phyloP scores from a whole-genome alignment of 2,329 filamentous ascomycete genomes.

The Fusarium staphyleae region DNA sequence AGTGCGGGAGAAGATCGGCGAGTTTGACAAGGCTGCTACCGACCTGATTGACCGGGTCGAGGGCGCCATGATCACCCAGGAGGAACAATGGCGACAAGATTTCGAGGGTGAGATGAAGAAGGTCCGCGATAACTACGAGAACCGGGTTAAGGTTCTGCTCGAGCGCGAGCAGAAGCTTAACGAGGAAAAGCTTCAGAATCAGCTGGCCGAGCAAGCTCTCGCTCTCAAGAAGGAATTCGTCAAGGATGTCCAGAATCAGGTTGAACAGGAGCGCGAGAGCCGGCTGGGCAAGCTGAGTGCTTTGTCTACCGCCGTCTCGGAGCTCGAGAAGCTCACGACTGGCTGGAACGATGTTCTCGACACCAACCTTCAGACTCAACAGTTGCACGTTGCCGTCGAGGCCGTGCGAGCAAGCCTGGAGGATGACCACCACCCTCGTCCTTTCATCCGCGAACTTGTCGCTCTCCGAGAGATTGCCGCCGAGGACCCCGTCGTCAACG shows the following conservation, averaged over 20 bases:
- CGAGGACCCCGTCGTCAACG: constrained; percentile 85
- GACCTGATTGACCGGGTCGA: constrained; percentile 91
- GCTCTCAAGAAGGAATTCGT: constrained; percentile 86
- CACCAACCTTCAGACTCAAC: constrained; percentile 89
- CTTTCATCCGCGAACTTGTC: constrained; percentile 91
- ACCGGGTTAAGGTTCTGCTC: constrained; percentile 79
- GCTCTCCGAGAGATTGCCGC: constrained; percentile 91
- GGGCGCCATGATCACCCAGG: constrained; percentile 79
- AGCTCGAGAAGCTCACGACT: constrained; percentile 85
- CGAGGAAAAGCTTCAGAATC: constrained; percentile 83
- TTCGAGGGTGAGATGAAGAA: constrained; percentile 86
- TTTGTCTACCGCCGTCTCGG: constrained; percentile 77
- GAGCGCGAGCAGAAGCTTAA: constrained; percentile 80
- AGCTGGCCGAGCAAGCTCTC: constrained; percentile 89
- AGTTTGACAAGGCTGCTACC: constrained; percentile 86
- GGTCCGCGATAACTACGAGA: constrained; percentile 78
- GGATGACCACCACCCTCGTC: constrained; percentile 72
- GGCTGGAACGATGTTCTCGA: constrained; percentile 94
- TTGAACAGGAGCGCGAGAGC: constrained; percentile 87
- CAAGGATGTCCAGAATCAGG: constrained; percentile 76
- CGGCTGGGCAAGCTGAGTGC: constrained; percentile 86
- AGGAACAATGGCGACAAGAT: constrained; percentile 83
- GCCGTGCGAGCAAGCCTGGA: constrained; percentile 86
- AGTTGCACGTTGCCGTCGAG: constrained; percentile 94
- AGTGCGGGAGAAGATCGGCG: constrained; percentile 72